Base-by-base conservation (phyloP, 2,329 filamentous ascomycete genomes). In the Fusarium oligoseptatum region DNA sequence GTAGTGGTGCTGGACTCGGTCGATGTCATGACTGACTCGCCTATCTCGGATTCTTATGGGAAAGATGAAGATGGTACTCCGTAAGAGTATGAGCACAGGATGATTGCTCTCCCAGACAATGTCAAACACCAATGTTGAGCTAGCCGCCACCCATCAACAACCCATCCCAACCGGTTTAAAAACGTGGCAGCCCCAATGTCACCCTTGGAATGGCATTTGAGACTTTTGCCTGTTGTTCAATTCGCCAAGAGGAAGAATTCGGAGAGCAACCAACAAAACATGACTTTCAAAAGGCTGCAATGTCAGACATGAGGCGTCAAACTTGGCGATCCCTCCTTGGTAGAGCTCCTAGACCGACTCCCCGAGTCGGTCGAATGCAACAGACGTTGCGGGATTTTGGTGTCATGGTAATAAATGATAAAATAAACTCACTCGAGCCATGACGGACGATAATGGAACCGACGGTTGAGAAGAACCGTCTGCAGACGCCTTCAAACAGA, bases 371-470 rank as follows among this genome's bases (percentile, higher is more conserved):
- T 29, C 58, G 56, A 39, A 32, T 62, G 56, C 41, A 39, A 24
- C 60, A 32, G 57, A 71, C 10, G 57, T 41, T 74, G 72, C 66
- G 72, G 72, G 62, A 74, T 73, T 74, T 74, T 73, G 72, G 10
- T 43, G 55, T 36, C 45, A 60, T 36, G 39, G 37, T 57, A 24
- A 50, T 48, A 39, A 32, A 66, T 29, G 29, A 64, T 58, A 27
- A 27, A 69, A 55, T 32, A 55, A 55, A 55, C 27, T 55, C 27
- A 34, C 27, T 55, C 50, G 50, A 55, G 50, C 50, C 20, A 65
- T 68, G 48, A 63, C 32, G 58, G 34, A 39, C 20, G 39, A 34
- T 45, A 67, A 56, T 57, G 27, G 27, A 50, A 68, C 24, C 34
- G 57, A 55, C 63, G 45, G 48, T 61, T 57, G 64, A 24, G 17